Conservation (phyloP, 345 rosid genomes). For the Bruguiera parviflora region DNA sequence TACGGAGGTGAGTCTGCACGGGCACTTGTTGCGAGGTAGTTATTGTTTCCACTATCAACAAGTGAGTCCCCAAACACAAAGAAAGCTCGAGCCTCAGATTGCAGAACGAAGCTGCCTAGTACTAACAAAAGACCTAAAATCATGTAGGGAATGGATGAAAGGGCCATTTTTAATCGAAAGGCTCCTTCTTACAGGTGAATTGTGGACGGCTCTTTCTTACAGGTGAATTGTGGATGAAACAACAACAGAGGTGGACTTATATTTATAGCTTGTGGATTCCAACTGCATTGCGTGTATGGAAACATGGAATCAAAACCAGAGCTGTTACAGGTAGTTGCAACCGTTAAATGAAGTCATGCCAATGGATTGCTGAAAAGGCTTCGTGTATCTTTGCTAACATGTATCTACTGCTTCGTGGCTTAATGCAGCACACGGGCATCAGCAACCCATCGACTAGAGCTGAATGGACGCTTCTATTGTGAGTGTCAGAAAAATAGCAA, state of each 20-base stretch:
- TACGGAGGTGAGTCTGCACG: slow-evolving; percentile 72
- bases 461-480: too few relatives aligned
- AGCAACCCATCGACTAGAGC: too few relatives aligned
- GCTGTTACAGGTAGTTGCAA: slow-evolving; percentile 1
- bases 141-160: slow-evolving; percentile 10
- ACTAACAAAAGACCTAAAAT: slow-evolving; percentile 11
- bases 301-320: background rate
- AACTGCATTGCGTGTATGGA: background rate
- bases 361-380: background rate
- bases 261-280: slow-evolving; percentile 6
- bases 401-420: too few relatives aligned
- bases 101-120: slow-evolving; percentile 22
- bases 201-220: background rate
- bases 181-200: background rate
- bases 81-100: slow-evolving; percentile 54
- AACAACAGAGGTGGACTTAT: background rate
- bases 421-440: too few relatives aligned
- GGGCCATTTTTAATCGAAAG: slow-evolving; percentile 16
- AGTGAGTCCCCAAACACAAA: slow-evolving; percentile 78
- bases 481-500: too few relatives aligned
- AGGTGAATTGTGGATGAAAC: background rate
- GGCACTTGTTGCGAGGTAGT: slow-evolving; percentile 61
- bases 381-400: background rate
- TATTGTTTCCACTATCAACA: slow-evolving; percentile 77
- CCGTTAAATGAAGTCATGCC: background rate